phyloP scores from a whole-genome alignment of 768 basidiomycete genomes.

The Royoungia palumana region DNA sequence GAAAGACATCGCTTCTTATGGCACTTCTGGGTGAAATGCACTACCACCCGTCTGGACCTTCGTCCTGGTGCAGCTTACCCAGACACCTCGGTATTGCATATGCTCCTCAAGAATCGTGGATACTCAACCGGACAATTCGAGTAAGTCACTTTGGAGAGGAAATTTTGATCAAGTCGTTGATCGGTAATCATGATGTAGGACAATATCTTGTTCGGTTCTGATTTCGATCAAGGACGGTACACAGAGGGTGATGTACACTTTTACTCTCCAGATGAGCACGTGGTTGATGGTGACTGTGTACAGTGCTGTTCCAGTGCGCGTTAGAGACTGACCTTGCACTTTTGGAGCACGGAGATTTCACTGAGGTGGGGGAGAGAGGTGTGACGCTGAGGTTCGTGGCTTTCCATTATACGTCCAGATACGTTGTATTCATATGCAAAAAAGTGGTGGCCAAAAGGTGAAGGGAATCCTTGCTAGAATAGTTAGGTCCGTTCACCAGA shows the following conservation, averaged over 20 bases:
- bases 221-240: slow-evolving; percentile 5
- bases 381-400: slow-evolving; percentile 43
- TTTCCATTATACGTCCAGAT: too few relatives aligned
- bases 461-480: background rate
- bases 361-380: slow-evolving; percentile 72
- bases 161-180: too few relatives aligned
- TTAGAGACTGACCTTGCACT: slow-evolving; percentile 42
- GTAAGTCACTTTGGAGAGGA: slow-evolving; percentile 24
- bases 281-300: background rate
- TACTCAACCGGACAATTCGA: slow-evolving; percentile 71
- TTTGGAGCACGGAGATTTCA: slow-evolving; percentile 57
- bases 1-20: slow-evolving; percentile 66
- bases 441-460: slow-evolving; percentile 13
- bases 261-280: background rate
- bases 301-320: slow-evolving; percentile 38
- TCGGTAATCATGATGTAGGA: background rate
- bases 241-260: background rate
- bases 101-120: slow-evolving; percentile 83
- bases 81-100: slow-evolving; percentile 67
- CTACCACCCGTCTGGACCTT: slow-evolving; percentile 45
- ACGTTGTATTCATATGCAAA: too few relatives aligned
- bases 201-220: slow-evolving; percentile 9
- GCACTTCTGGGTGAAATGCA: slow-evolving; percentile 66
- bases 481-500: too few relatives aligned
- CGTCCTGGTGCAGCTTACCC: slow-evolving; percentile 68